These are phyloP conservation scores for Cercospora sesami DNA, from an alignment of 2,329 filamentous ascomycete species.

Conservation along the genomic window DNA sequence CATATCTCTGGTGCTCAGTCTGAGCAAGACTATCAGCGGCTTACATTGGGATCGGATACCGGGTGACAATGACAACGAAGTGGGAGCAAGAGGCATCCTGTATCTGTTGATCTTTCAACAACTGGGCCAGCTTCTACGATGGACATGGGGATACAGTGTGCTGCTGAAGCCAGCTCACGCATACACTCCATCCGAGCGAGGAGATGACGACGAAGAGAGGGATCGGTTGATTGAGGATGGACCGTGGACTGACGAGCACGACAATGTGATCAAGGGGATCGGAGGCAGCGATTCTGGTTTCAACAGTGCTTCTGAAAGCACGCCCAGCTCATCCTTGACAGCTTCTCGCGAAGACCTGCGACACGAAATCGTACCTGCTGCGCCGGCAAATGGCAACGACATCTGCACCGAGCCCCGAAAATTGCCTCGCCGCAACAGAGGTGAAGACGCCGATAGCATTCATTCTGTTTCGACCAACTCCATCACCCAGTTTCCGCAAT, in stretches of 20 bases:
- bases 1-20: conserved; percentile 90
- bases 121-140: conserved; percentile 88
- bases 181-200: conserved; percentile 65
- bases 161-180: conserved; percentile 80
- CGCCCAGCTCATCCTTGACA: conserved; percentile 39
- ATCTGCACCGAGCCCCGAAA: conserved; percentile 43
- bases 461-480: conserved; percentile 50
- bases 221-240: conserved; percentile 49
- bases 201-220: conserved; percentile 52
- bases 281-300: conserved; percentile 46
- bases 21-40: conserved; percentile 87
- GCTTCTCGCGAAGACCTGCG: conserved; percentile 18
- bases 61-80: conserved; percentile 92
- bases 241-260: conserved; percentile 56
- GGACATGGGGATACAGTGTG: conserved; percentile 98
- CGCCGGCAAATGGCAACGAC: conserved; percentile 53
- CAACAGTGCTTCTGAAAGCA: conserved; percentile 46
- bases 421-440: conserved; percentile 35
- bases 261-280: conserved; percentile 24
- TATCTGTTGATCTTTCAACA: conserved; percentile 98
- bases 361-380: conserved; percentile 38
- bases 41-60: conserved; percentile 91
- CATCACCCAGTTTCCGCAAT: conserved; percentile 51
- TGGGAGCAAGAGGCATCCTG: conserved; percentile 87
- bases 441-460: conserved; percentile 19